phyloP scores from a whole-genome alignment of 2,329 filamentous ascomycete genomes.

The Juglanconis oblonga region DNA sequence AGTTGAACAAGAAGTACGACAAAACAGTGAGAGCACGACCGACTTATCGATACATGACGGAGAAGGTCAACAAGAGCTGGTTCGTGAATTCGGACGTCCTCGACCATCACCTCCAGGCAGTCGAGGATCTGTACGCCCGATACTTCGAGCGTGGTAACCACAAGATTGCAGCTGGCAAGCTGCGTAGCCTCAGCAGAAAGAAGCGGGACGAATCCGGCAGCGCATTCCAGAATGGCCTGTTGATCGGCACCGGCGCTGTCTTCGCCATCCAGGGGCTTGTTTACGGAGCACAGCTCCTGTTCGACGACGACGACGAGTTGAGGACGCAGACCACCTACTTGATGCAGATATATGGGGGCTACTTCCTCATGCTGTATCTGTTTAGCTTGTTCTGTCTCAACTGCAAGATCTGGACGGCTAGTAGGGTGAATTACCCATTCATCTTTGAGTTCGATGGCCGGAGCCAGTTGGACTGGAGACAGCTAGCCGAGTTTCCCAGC shows the following conservation, averaged over 20 bases:
- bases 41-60: slow-evolving; percentile 77
- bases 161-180: slow-evolving; percentile 84
- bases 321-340: slow-evolving; percentile 62
- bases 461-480: slow-evolving; percentile 83
- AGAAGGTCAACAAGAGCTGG: slow-evolving; percentile 85
- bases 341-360: slow-evolving; percentile 88
- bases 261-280: slow-evolving; percentile 65
- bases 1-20: slow-evolving; percentile 99
- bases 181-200: slow-evolving; percentile 68
- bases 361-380: slow-evolving; percentile 79
- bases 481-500: slow-evolving; percentile 81
- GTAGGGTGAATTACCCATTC: slow-evolving; percentile 93
- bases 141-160: slow-evolving; percentile 94
- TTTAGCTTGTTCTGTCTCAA: slow-evolving; percentile 82
- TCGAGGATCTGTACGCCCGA: slow-evolving; percentile 88
- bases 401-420: slow-evolving; percentile 76
- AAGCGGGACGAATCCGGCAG: slow-evolving; percentile 54
- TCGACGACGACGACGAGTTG: slow-evolving; percentile 45
- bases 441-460: slow-evolving; percentile 95
- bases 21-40: slow-evolving; percentile 80
- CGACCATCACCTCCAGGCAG: slow-evolving; percentile 73
- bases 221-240: slow-evolving; percentile 60
- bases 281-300: slow-evolving; percentile 54
- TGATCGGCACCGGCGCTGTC: slow-evolving; percentile 66
- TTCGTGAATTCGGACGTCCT: slow-evolving; percentile 88